Evolutionary conservation across 106 monocot species (phyloP).

Genomic region (Alisma plantagoaquatica): DNA sequence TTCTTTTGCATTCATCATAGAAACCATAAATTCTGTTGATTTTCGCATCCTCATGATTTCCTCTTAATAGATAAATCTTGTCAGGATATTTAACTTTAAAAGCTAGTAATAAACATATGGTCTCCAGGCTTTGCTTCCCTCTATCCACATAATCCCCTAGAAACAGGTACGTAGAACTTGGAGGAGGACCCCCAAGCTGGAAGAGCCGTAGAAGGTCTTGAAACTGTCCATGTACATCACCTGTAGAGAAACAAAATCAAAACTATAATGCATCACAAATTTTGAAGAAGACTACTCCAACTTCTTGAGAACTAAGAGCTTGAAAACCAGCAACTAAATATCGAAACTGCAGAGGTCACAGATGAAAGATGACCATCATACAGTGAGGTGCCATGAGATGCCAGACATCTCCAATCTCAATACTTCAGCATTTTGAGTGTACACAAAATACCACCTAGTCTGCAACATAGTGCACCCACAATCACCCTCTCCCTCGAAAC

Average conservation of each 20-base stretch:
- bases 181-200: constrained; percentile 10
- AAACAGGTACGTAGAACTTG: constrained; percentile 8
- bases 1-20: constrained; percentile 21
- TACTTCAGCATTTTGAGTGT: no score
- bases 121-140: constrained; percentile 18
- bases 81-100: constrained; percentile 19
- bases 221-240: constrained; percentile 21
- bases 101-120: constrained; percentile 20
- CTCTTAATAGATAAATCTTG: constrained; percentile 12
- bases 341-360: no score
- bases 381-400: no score
- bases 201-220: constrained; percentile 17
- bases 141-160: constrained; percentile 20
- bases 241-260: constrained; percentile 1
- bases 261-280: no score
- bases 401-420: no score
- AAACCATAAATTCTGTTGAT: constrained; percentile 26
- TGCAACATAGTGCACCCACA: no score
- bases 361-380: no score
- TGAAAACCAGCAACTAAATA: no score
- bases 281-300: no score
- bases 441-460: no score
- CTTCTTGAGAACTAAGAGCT: no score
- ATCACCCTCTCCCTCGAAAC: no score
- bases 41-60: constrained; percentile 23